Conservation (phyloP, 2,329 filamentous ascomycete species). For the Cryphonectria naterciae region DNA sequence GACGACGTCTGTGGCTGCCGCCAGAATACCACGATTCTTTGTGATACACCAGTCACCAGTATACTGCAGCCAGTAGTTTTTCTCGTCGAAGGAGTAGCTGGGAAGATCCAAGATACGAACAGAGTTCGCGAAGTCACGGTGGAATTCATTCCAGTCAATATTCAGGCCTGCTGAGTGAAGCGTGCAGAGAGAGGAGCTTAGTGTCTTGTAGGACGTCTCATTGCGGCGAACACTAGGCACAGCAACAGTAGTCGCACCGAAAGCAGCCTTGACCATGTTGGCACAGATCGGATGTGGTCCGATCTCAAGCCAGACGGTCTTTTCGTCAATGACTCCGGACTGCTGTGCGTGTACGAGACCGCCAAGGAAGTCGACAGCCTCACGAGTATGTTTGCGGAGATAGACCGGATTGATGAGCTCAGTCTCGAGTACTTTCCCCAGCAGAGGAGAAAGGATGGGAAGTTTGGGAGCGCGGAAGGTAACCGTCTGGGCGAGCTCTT, state of each 20-base stretch:
- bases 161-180: slow-evolving; percentile 65
- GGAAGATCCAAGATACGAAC: slow-evolving; percentile 64
- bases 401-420: slow-evolving; percentile 64
- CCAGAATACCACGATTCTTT: slow-evolving; percentile 63
- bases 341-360: slow-evolving; percentile 63
- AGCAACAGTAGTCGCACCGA: slow-evolving; percentile 57
- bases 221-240: slow-evolving; percentile 65
- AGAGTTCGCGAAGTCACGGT: slow-evolving; percentile 51
- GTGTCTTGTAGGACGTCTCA: slow-evolving; percentile 67
- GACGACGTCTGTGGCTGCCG: slow-evolving; percentile 36
- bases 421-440: slow-evolving; percentile 62
- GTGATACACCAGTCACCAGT: slow-evolving; percentile 72
- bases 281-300: slow-evolving; percentile 74
- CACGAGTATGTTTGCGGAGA: slow-evolving; percentile 66
- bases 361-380: slow-evolving; percentile 70
- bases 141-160: slow-evolving; percentile 73
- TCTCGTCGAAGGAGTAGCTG: slow-evolving; percentile 72
- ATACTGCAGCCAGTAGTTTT: slow-evolving; percentile 71
- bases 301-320: slow-evolving; percentile 73
- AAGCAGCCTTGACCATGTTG: slow-evolving; percentile 68
- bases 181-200: slow-evolving; percentile 59
- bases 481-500: slow-evolving; percentile 46
- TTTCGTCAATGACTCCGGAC: slow-evolving; percentile 63
- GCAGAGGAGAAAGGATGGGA: slow-evolving; percentile 70
- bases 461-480: slow-evolving; percentile 51